A percentile compares a stretch with the other conserved stretches of the same genome.
Conservation (phyloP, 2,329 filamentous ascomycete species). For the Aspergillus novofumigatus region DNA sequence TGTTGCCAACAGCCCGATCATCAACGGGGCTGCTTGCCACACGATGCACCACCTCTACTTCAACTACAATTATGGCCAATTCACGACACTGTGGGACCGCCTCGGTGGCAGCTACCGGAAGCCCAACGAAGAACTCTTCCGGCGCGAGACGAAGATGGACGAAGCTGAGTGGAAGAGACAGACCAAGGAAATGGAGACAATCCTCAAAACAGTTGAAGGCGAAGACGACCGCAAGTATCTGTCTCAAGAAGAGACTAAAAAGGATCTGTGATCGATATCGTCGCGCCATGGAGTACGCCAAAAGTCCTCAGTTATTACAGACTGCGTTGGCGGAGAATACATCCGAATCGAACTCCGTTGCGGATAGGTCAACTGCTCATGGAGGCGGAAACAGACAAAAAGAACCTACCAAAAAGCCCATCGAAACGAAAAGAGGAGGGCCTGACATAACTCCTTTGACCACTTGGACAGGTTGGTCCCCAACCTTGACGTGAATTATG, state of each 20-base stretch:
- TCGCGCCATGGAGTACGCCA: background rate
- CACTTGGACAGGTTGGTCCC: background rate
- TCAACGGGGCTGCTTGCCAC: slow-evolving; percentile 94
- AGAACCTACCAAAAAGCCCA: background rate
- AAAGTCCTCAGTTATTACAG: background rate
- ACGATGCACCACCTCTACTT: slow-evolving; percentile 85
- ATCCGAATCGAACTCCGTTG: background rate
- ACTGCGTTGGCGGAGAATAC: background rate
- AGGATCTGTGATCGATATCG: slow-evolving; percentile 27
- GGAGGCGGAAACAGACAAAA: background rate
- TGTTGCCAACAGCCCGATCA: slow-evolving; percentile 79
- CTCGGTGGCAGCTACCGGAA: slow-evolving; percentile 80
- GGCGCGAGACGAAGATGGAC: slow-evolving; percentile 80
- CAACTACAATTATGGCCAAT: slow-evolving; percentile 93
- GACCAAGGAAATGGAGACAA: slow-evolving; percentile 68
- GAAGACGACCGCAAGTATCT: slow-evolving; percentile 45
- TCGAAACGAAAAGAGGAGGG: background rate
- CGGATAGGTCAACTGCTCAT: background rate
- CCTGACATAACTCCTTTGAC: background rate
- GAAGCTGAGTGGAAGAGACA: slow-evolving; percentile 75
- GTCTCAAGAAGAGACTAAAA: slow-evolving; percentile 31
- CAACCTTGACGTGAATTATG: background rate
- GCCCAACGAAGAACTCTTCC: slow-evolving; percentile 81
- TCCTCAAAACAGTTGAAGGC: slow-evolving; percentile 70
- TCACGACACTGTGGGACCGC: slow-evolving; percentile 87